Percentiles rank a stretch among this genome's conserved stretches.
phyloP scores from a whole-genome alignment of 441 rosid genomes.

The Bruguiera hainesii region DNA sequence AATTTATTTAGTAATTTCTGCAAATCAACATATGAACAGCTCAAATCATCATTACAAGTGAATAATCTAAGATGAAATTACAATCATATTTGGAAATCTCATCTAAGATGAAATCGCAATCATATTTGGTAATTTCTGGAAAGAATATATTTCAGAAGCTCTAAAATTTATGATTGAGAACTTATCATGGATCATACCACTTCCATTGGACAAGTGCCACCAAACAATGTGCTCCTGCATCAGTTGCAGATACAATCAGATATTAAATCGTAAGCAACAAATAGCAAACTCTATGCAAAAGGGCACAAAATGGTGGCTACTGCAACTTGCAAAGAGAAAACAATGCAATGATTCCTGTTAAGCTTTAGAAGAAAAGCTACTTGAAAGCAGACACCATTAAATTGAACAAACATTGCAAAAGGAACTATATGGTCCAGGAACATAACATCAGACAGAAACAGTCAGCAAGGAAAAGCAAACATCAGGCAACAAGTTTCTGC shows the following conservation, averaged over 20 bases:
- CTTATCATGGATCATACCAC: constrained; percentile 17
- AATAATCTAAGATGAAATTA: too few relatives aligned
- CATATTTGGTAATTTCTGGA: too few relatives aligned
- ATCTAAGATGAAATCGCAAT: not conserved
- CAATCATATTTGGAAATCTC: not conserved
- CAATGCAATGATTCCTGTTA: not conserved
- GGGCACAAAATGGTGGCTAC: not conserved
- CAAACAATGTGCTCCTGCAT: constrained; percentile 25
- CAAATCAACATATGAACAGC: too few relatives aligned
- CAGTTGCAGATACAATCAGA: constrained; percentile 1
- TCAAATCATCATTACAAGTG: too few relatives aligned
- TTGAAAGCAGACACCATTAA: not conserved
- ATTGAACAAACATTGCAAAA: not conserved
- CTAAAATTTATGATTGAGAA: not conserved
- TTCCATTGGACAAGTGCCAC: constrained; percentile 23
- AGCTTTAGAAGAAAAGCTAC: not conserved
- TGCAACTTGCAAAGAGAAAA: not conserved
- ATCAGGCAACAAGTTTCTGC: not conserved
- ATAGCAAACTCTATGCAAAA: too few relatives aligned
- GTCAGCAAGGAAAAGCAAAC: not conserved
- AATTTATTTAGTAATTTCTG: too few relatives aligned
- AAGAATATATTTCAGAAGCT: not conserved
- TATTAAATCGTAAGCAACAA: not conserved
- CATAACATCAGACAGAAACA: not conserved
- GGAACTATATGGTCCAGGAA: not conserved